Conservation (phyloP, 2,329 filamentous ascomycete genomes). For the Cyphellophora attinorum region DNA sequence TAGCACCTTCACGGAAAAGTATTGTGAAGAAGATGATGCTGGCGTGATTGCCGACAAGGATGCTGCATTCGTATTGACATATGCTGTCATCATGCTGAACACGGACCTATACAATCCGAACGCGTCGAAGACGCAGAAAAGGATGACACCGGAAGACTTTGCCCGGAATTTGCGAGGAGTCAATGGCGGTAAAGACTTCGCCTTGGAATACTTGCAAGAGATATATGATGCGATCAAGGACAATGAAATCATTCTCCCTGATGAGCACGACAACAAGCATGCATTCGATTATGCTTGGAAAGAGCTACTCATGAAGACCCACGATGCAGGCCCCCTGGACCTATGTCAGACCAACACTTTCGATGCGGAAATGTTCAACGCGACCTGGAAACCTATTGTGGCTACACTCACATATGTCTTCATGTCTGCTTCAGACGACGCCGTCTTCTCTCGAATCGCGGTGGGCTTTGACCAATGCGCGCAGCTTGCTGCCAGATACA, state of each 20-base stretch:
- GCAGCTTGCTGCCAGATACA: constrained; percentile 78
- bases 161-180: constrained; percentile 81
- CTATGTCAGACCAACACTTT: constrained; percentile 88
- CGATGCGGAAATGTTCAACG: constrained; percentile 94
- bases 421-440: constrained; percentile 95
- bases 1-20: constrained; percentile 76
- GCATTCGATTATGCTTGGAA: constrained; percentile 98
- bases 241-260: constrained; percentile 91
- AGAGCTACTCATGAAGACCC: constrained; percentile 78
- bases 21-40: constrained; percentile 59
- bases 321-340: constrained; percentile 61
- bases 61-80: constrained; percentile 79
- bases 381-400: constrained; percentile 90
- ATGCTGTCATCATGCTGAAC: constrained; percentile 96
- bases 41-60: constrained; percentile 76
- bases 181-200: constrained; percentile 78
- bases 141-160: constrained; percentile 80
- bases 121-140: constrained; percentile 59
- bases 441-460: constrained; percentile 87
- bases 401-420: constrained; percentile 96
- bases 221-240: constrained; percentile 88
- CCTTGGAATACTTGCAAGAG: constrained; percentile 67
- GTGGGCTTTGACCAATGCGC: constrained; percentile 95
- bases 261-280: constrained; percentile 94
- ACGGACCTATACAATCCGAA: constrained; percentile 96